A percentile compares a stretch with the other conserved stretches of the same genome.
Conservation (phyloP, 2,329 filamentous ascomycete species). For the Neurospora sp. region DNA sequence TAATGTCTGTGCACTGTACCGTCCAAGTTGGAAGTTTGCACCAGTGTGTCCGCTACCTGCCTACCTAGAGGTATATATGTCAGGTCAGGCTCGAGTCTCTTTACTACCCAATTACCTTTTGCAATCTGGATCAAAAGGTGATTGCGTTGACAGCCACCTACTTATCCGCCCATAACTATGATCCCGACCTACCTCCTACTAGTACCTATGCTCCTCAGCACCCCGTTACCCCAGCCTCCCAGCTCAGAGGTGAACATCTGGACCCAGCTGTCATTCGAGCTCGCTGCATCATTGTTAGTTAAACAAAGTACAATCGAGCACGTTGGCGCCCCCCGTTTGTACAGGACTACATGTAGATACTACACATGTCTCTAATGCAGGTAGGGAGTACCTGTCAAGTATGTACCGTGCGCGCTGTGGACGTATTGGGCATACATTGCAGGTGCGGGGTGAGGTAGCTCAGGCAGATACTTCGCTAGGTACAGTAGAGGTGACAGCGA, state of each 20-base stretch:
- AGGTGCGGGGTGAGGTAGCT: background rate
- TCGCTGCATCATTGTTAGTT: background rate
- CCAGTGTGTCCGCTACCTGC: background rate
- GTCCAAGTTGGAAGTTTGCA: background rate
- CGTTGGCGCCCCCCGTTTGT: background rate
- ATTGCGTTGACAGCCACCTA: background rate
- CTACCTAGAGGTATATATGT: background rate
- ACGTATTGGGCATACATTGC: background rate
- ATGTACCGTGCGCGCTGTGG: background rate
- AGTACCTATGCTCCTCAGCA: background rate
- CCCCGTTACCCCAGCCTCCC: background rate
- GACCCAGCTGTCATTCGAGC: background rate
- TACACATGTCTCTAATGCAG: background rate
- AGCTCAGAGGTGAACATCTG: background rate
- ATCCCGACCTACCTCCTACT: background rate
- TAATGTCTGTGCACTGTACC: background rate
- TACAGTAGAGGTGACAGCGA: background rate
- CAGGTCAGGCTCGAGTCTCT: background rate
- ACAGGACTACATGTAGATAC: background rate
- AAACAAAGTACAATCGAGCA: background rate
- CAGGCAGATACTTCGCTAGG: background rate
- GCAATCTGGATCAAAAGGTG: background rate
- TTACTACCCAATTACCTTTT: background rate
- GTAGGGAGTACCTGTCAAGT: background rate
- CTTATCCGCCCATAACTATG: background rate